Percentiles rank a stretch among this genome's conserved stretches.
Conservation (phyloP, 352 stramenopile species). For the Phytopythium sindhum region DNA sequence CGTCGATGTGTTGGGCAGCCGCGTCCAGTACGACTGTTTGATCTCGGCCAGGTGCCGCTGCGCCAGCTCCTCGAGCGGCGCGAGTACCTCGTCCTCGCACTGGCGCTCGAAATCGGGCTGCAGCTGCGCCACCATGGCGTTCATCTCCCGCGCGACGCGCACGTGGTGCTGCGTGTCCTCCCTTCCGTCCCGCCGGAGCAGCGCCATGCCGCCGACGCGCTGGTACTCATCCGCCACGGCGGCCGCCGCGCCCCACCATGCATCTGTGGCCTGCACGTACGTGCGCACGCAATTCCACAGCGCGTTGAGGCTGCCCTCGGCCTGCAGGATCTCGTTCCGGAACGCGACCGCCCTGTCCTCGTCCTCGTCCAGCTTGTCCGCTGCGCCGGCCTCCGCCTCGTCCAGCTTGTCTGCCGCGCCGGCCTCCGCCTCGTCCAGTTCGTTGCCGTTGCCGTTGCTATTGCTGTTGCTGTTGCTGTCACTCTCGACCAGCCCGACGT, state of each 20-base stretch:
- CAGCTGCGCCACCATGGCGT: conserved; percentile 28
- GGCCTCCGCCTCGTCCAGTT: conserved; percentile 9
- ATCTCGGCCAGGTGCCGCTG: conserved; percentile 60
- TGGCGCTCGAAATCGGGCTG: conserved; percentile 38
- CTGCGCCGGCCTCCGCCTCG: conserved; percentile 9
- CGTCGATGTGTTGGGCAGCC: conserved; percentile 21
- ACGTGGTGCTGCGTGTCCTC: conserved; percentile 13
- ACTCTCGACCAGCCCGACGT: conserved; percentile 36
- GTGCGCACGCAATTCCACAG: conserved; percentile 72
- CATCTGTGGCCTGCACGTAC: conserved; percentile 55
- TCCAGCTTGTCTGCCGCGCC: not conserved
- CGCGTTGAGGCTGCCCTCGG: conserved; percentile 64
- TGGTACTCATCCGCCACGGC: conserved; percentile 68
- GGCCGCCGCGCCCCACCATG: conserved; percentile 49
- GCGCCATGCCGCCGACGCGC: conserved; percentile 46
- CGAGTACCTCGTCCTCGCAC: conserved; percentile 43
- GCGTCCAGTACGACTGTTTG: conserved; percentile 77
- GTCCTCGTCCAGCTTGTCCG: not conserved
- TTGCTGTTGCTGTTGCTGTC: conserved; percentile 20
- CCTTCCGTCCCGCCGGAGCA: conserved; percentile 25
- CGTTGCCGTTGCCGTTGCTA: no score
- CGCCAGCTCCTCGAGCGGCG: conserved; percentile 37
- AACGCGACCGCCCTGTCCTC: conserved; percentile 43
- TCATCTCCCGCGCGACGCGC: conserved; percentile 25
- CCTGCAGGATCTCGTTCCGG: conserved; percentile 71